Base-by-base conservation (phyloP, 768 basidiomycete species). In the Psilocybe subaeruginosa region DNA sequence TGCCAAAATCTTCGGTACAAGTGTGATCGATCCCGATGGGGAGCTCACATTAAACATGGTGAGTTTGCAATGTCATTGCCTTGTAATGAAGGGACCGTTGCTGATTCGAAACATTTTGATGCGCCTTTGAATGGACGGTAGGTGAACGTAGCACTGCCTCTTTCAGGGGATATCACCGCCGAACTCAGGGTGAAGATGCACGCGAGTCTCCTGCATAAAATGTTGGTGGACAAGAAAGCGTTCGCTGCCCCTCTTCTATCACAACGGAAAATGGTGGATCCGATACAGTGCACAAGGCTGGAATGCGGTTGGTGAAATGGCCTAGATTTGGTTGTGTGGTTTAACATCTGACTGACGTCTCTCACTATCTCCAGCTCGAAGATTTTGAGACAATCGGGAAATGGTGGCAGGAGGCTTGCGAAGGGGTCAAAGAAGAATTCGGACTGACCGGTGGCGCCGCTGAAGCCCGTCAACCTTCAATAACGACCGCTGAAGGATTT, bases 21-120 rank as follows among this genome's bases (percentile, higher is more conserved):
- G 63, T 0, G 77, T 88, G 3, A 78, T 95, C 77, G 89, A 93
- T 64, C 81, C 84, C 9, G 76, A 77, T 1, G 81, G 81, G 7
- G 85, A 88, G 58, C 73, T 92, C 29, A 92, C 91, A 0, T 73
- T 87, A 12, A 87, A 83, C 65, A 94, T 96, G 92, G 92, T 91
- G 35, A 6, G 68, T 60, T 35, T 11, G 33, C 11, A 11, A 35
- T 11, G 33, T 4, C 7, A 7, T 35, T 35, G 6, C 33, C 33
- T 4, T 35, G 33, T 35, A 7, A 2, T 35, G 33, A 7, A 11
- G 6, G 33, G 23, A 2, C 23, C 1, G 23, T 23, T 23, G 23
- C 2, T 23, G 23, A 23, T 23, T 23, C 23, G 23, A 2, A 23
- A 2, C 23, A 23, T 23, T 23, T 23, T 23, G 2, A 1, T 23